A percentile compares a stretch with the other conserved stretches of the same genome.
Conservation (phyloP, 257 asterid genomes). For the Coffea canephora region DNA sequence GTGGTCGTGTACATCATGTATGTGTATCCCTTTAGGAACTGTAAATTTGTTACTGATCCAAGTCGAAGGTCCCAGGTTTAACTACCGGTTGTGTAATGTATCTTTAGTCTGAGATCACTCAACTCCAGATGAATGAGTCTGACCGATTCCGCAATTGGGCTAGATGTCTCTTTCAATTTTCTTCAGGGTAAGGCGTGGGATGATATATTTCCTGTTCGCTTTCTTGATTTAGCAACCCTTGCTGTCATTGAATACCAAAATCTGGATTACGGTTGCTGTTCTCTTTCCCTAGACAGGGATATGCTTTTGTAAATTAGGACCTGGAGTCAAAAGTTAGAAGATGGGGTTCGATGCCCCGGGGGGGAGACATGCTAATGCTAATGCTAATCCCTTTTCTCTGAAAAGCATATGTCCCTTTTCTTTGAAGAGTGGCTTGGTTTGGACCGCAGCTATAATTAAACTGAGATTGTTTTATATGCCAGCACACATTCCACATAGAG, state of each 20-base stretch:
- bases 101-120: no score
- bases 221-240: slow-evolving; percentile 9
- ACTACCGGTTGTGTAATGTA: not conserved
- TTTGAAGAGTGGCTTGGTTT: slow-evolving; percentile 1
- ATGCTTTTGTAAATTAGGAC: not conserved
- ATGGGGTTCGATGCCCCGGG: slow-evolving; percentile 19
- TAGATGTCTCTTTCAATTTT: slow-evolving; percentile 6
- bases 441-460: slow-evolving; percentile 8
- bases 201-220: not conserved
- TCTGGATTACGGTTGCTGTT: slow-evolving; percentile 6
- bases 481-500: slow-evolving; percentile 18
- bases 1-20: not conserved
- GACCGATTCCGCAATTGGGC: not conserved
- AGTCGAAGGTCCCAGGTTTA: not conserved
- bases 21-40: not conserved
- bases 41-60: not conserved
- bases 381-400: not conserved
- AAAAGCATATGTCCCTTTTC: not conserved
- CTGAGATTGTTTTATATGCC: slow-evolving; percentile 11
- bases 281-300: slow-evolving; percentile 16
- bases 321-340: slow-evolving; percentile 10
- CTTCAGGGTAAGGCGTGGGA: not conserved
- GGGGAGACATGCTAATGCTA: not conserved
- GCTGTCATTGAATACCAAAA: not conserved
- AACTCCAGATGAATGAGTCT: not conserved